These are phyloP conservation scores for Cercophora newfieldiana DNA, from an alignment of 495 filamentous ascomycete species.

Conservation along the genomic window DNA sequence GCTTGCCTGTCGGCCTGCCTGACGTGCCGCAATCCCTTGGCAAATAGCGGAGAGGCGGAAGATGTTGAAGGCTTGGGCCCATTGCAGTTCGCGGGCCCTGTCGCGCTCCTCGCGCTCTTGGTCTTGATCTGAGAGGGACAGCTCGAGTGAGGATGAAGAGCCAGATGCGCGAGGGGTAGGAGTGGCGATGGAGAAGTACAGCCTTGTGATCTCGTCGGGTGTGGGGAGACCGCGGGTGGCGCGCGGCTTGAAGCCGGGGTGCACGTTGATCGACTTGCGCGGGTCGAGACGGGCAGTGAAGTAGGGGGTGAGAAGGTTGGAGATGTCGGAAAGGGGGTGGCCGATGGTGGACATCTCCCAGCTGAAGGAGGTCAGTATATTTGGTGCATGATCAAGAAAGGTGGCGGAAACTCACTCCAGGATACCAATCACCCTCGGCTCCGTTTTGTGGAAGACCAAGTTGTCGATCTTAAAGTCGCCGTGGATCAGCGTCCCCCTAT, in stretches of 20 bases:
- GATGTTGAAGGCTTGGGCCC: conserved; percentile 62
- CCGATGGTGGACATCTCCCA: conserved; percentile 98
- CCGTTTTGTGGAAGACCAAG: conserved; percentile 86
- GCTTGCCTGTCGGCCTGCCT: conserved; percentile 84
- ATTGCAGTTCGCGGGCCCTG: conserved; percentile 59
- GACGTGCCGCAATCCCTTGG: conserved; percentile 90
- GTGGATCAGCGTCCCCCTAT: conserved; percentile 79
- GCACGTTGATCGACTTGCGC: conserved; percentile 30
- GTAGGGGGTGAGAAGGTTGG: conserved; percentile 75
- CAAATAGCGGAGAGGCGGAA: conserved; percentile 75
- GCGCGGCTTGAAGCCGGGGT: conserved; percentile 59
- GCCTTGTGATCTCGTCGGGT: conserved; percentile 65
- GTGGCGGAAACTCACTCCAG: conserved; percentile 62
- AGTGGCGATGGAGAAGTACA: conserved; percentile 74
- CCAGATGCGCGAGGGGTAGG: conserved; percentile 56
- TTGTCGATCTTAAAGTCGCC: conserved; percentile 99
- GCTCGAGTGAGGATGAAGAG: conserved; percentile 26
- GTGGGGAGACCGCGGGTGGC: conserved; percentile 72
- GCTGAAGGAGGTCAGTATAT: conserved; percentile 38
- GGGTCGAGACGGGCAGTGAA: conserved; percentile 42
- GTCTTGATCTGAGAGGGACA: conserved; percentile 19
- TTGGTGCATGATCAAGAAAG: neutral
- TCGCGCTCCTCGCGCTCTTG: conserved; percentile 40
- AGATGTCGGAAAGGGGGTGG: conserved; percentile 82
- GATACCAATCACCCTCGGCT: conserved; percentile 87